These are phyloP conservation scores for Komagataea norvegica DNA, from an alignment of 1,139 yeast species.

Conservation along the genomic window DNA sequence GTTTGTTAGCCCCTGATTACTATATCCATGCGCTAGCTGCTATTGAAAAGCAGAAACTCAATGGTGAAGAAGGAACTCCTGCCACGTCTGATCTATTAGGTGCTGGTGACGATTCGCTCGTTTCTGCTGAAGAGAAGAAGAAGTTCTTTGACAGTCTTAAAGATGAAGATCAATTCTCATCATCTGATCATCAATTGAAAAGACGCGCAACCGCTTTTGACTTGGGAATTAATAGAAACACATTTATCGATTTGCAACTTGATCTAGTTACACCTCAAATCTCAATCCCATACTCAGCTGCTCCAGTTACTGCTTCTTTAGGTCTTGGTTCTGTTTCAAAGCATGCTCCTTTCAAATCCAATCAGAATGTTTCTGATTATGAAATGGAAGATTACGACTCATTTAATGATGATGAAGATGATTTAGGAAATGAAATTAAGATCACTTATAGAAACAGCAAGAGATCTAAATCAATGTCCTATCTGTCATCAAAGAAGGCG, in stretches of 20 bases:
- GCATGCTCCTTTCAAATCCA: constrained; percentile 9
- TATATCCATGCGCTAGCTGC: constrained; percentile 62
- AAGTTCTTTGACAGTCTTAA: constrained; percentile 16
- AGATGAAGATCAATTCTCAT: constrained; percentile 10
- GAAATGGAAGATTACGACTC: constrained; percentile 37
- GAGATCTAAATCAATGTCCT: constrained; percentile 62
- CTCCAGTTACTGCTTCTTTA: constrained; percentile 72
- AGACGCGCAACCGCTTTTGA: constrained; percentile 28
- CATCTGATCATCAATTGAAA: constrained; percentile 18
- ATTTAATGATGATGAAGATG: constrained; percentile 42
- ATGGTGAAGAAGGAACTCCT: constrained; percentile 1
- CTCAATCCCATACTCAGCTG: constrained; percentile 65
- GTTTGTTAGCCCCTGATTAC: constrained; percentile 66
- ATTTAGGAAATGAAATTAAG: constrained; percentile 33
- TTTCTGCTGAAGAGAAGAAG: constrained; percentile 18
- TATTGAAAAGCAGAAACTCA: constrained; percentile 24
- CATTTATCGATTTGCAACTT: constrained; percentile 41
- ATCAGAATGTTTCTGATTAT: constrained; percentile 23
- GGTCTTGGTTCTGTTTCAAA: constrained; percentile 20
- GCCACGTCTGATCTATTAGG: constrained; percentile 1
- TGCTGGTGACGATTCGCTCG: constrained; percentile 7
- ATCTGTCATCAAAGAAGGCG: constrained; percentile 42
- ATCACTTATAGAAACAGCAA: constrained; percentile 39
- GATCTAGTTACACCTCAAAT: constrained; percentile 46
- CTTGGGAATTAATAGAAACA: constrained; percentile 22